Evolutionary conservation across 345 rosid species (phyloP).

Genomic region (Hibiscus tridactylites): DNA sequence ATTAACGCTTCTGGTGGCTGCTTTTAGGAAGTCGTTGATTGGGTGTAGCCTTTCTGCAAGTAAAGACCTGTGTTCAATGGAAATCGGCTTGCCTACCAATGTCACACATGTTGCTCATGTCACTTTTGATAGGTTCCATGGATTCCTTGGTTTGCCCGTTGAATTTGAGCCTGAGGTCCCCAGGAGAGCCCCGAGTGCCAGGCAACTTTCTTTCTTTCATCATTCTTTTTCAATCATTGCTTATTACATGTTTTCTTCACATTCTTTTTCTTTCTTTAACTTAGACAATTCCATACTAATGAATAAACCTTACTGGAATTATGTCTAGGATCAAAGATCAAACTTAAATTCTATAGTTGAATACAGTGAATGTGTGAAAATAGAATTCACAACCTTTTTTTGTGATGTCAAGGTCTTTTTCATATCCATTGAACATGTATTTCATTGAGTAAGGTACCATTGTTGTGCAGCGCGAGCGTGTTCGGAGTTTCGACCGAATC

Average conservation of each 20-base stretch:
- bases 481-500: conserved; percentile 97
- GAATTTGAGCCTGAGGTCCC: conserved; percentile 98
- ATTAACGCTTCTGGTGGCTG: conserved; percentile 55
- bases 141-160: conserved; percentile 95
- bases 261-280: not conserved
- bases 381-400: not conserved
- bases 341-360: not conserved
- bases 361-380: not conserved
- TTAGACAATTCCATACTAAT: not conserved
- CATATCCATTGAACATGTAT: not conserved
- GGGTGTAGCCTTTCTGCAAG: conserved; percentile 54
- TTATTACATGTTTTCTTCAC: not conserved
- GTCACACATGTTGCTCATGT: conserved; percentile 98
- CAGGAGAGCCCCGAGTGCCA: conserved; percentile 92
- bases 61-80: conserved; percentile 71
- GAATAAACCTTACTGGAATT: not conserved
- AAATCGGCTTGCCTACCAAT: conserved; percentile 90
- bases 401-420: not conserved
- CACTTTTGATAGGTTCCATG: conserved; percentile 94
- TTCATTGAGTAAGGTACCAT: conserved; percentile 1
- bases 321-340: not conserved
- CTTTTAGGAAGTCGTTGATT: conserved; percentile 68
- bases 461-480: conserved; percentile 67
- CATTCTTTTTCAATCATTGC: not conserved
- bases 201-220: conserved; percentile 26